Percentiles rank a stretch among this genome's conserved stretches.
Evolutionary conservation across 164 flowering plant species (phyloP).

Genomic region (Liquidambar formosana): DNA sequence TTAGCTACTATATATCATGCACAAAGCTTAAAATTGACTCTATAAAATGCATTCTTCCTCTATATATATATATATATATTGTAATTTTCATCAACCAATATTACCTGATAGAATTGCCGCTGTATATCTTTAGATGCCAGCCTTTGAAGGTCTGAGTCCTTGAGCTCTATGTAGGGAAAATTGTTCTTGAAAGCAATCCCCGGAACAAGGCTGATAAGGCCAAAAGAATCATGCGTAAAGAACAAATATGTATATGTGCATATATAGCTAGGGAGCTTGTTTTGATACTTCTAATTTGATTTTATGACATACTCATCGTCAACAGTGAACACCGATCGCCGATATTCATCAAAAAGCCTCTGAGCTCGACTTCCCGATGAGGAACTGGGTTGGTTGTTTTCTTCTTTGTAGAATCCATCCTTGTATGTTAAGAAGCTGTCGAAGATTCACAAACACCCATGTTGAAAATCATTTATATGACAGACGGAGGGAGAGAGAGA

Average conservation of each 20-base stretch:
- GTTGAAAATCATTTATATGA: too few species aligned
- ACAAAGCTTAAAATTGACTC: neutral
- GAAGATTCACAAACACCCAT: too few species aligned
- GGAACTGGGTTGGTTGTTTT: conserved; percentile 29
- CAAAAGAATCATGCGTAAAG: neutral
- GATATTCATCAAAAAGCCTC: conserved; percentile 49
- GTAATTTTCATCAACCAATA: neutral
- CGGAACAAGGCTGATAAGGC: conserved; percentile 49
- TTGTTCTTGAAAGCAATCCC: conserved; percentile 63
- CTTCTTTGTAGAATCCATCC: conserved; percentile 48
- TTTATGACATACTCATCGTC: conserved; percentile 35
- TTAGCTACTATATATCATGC: neutral
- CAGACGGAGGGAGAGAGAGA: conserved; percentile 11
- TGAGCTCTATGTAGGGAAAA: conserved; percentile 50
- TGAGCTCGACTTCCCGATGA: conserved; percentile 37
- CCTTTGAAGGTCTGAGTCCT: conserved; percentile 37
- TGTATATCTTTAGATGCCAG: conserved; percentile 44
- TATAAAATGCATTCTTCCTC: neutral
- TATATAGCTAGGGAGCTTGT: too few species aligned
- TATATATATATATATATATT: neutral
- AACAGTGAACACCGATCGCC: conserved; percentile 16
- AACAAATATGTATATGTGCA: neutral
- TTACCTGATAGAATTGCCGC: conserved; percentile 73
- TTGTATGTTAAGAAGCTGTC: conserved; percentile 39
- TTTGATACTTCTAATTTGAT: too few species aligned